A percentile compares a stretch with the other conserved stretches of the same genome.
Evolutionary conservation across 768 basidiomycete genomes (phyloP).

Genomic region (Candolleomyces efflorescens): DNA sequence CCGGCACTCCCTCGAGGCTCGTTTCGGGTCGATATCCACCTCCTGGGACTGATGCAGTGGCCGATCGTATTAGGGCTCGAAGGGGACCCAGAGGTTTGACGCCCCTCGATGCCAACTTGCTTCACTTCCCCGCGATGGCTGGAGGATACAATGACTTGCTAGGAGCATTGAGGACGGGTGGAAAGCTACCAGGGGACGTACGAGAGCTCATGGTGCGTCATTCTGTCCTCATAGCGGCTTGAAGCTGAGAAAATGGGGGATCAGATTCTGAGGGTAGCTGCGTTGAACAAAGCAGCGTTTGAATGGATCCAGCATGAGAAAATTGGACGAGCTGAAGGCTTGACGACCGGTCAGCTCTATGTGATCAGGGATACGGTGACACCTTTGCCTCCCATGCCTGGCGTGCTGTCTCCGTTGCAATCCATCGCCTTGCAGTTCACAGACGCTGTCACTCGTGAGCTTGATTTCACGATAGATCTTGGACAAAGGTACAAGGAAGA

Average conservation of each 20-base stretch:
- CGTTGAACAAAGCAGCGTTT: conserved; percentile 44
- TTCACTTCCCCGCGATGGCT: conserved; percentile 45
- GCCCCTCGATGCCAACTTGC: conserved; percentile 43
- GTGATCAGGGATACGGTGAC: conserved; percentile 46
- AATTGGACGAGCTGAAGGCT: conserved; percentile 44
- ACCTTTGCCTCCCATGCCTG: conserved; percentile 31
- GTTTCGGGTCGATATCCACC: conserved; percentile 42
- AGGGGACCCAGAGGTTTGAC: conserved; percentile 47
- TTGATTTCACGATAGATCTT: conserved; percentile 39
- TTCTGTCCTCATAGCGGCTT: not conserved
- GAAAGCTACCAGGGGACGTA: conserved; percentile 41
- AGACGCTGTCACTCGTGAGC: conserved; percentile 50
- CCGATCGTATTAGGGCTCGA: conserved; percentile 45
- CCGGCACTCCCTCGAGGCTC: conserved; percentile 29
- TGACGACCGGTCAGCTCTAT: conserved; percentile 51
- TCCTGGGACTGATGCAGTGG: conserved; percentile 37
- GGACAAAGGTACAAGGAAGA: conserved; percentile 37
- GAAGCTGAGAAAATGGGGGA: not conserved
- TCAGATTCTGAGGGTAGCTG: conserved; percentile 49
- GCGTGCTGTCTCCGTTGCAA: conserved; percentile 43
- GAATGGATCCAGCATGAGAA: conserved; percentile 58
- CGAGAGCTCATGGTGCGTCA: conserved; percentile 47
- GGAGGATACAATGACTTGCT: conserved; percentile 48
- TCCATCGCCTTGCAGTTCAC: conserved; percentile 52
- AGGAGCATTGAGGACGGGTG: conserved; percentile 45